These are phyloP conservation scores for Craspedostauros australis DNA, from an alignment of 108 stramenopile species.

Conservation along the genomic window DNA sequence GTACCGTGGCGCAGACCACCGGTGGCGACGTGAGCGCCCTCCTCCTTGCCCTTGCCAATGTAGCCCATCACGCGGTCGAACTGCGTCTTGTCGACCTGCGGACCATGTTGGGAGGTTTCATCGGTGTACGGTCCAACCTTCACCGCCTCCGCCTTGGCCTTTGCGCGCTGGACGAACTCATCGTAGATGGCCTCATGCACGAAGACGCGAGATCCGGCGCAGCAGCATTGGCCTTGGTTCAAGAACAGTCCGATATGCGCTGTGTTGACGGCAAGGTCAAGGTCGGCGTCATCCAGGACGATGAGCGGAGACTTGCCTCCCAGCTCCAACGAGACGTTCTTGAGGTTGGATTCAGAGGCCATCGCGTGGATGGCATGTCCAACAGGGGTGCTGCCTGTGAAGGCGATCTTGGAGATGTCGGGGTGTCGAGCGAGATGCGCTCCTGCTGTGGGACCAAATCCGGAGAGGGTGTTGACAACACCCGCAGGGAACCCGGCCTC, in stretches of 20 bases:
- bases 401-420: constrained; percentile 46
- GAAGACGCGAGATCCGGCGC: constrained; percentile 50
- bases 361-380: constrained; percentile 30
- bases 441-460: constrained; percentile 22
- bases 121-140: constrained; percentile 3
- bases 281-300: constrained; percentile 84
- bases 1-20: constrained; percentile 22
- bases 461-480: constrained; percentile 55
- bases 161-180: neutral
- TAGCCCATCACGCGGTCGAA: constrained; percentile 17
- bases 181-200: constrained; percentile 38
- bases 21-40: constrained; percentile 21
- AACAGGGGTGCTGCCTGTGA: constrained; percentile 57
- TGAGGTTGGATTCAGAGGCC: constrained; percentile 32
- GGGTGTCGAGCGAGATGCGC: constrained; percentile 5
- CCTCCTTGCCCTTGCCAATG: constrained; percentile 28
- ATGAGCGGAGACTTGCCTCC: constrained; percentile 93
- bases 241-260: constrained; percentile 44
- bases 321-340: constrained; percentile 78
- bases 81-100: constrained; percentile 40
- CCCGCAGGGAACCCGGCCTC: constrained; percentile 58
- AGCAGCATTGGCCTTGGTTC: constrained; percentile 75
- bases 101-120: constrained; percentile 11
- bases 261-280: constrained; percentile 40
- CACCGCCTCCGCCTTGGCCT: constrained; percentile 2